Evolutionary conservation across 202 grass and related monocot genomes (phyloP).

Genomic region (Schoenoplectus triqueter): DNA sequence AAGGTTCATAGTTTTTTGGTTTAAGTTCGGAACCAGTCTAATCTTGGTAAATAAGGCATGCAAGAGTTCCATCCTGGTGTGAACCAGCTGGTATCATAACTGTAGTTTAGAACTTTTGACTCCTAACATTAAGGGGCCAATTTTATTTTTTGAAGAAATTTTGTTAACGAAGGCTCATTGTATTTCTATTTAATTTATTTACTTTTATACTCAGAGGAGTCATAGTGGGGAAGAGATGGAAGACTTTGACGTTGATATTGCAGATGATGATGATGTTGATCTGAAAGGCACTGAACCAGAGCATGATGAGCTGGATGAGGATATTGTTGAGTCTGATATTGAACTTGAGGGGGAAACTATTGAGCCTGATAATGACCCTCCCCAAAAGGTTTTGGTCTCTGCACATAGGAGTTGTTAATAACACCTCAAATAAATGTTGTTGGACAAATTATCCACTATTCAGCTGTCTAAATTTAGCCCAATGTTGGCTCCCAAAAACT

Average conservation of each 20-base stretch:
- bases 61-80: background rate
- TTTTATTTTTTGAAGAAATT: background rate
- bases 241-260: conserved; percentile 52
- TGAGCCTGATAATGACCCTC: conserved; percentile 67
- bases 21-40: background rate
- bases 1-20: background rate
- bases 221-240: conserved; percentile 51
- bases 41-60: background rate
- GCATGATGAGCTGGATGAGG: conserved; percentile 74
- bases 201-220: conserved; percentile 39
- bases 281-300: conserved; percentile 53
- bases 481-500: background rate
- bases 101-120: background rate
- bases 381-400: conserved; percentile 62
- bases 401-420: background rate
- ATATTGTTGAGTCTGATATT: conserved; percentile 84
- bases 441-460: background rate
- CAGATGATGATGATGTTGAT: conserved; percentile 44
- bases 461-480: background rate
- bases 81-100: background rate
- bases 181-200: conserved; percentile 30
- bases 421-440: background rate
- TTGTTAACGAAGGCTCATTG: background rate
- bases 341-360: conserved; percentile 85
- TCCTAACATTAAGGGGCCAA: background rate